Evolutionary conservation across 1,284 basidiomycete species (phyloP).

Genomic region (Dichomitus squalens): DNA sequence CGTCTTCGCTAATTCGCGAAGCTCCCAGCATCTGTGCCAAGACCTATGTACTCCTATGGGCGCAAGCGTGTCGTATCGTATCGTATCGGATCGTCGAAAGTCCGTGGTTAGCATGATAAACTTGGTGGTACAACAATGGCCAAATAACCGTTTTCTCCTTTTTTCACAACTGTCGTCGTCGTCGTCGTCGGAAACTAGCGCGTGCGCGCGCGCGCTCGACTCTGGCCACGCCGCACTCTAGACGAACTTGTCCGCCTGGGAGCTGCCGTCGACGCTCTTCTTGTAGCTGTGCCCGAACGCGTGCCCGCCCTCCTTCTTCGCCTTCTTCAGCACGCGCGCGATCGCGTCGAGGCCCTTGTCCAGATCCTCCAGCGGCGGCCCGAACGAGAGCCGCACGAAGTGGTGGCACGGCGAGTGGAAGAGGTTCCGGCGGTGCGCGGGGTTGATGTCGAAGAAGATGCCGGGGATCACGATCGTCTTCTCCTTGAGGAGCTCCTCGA

Average conservation of each 20-base stretch:
- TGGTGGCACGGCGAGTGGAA: conserved; percentile 92
- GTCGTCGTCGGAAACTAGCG: no score
- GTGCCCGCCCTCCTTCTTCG: conserved; percentile 60
- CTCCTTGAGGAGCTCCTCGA: conserved; percentile 92
- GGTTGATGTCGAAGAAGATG: conserved; percentile 91
- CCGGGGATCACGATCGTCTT: conserved; percentile 89
- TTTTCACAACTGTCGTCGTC: neutral
- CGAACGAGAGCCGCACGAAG: conserved; percentile 86
- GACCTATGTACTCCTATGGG: conserved; percentile 8
- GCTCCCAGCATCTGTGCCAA: conserved; percentile 6
- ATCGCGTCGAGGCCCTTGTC: conserved; percentile 90
- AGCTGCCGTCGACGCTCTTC: conserved; percentile 51
- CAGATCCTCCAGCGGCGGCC: conserved; percentile 82
- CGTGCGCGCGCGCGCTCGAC: neutral
- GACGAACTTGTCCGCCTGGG: conserved; percentile 19
- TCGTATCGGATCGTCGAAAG: neutral
- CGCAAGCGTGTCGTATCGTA: neutral
- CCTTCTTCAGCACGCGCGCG: conserved; percentile 74
- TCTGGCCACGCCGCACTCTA: no score
- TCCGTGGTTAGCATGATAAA: neutral
- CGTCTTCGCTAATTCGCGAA: neutral
- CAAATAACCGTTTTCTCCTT: neutral
- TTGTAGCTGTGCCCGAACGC: conserved; percentile 70
- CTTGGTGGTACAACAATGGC: neutral
- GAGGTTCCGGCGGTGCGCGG: conserved; percentile 81